These are phyloP conservation scores for Avena atlantica DNA, from an alignment of 176 grass and related monocot genomes.

Conservation along the genomic window DNA sequence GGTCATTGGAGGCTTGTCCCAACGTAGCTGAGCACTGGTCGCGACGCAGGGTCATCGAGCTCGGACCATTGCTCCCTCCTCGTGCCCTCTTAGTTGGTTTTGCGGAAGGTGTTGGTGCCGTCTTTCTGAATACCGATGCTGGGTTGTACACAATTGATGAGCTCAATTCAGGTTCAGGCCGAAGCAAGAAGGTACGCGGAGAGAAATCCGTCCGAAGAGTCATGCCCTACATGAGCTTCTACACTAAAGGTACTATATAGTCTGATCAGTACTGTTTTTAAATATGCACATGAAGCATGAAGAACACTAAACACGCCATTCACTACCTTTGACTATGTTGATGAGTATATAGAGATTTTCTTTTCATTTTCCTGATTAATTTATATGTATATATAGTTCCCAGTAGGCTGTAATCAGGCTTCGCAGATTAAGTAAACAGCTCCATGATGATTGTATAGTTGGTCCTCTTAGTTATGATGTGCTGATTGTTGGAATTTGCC, in stretches of 20 bases:
- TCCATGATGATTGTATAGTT: not conserved
- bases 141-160: conserved; percentile 17
- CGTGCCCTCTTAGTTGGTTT: not conserved
- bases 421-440: not conserved
- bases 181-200: not conserved
- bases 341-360: not conserved
- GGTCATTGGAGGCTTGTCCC: not conserved
- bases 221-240: conserved; percentile 14
- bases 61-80: not conserved
- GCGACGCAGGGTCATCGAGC: not conserved
- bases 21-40: not conserved
- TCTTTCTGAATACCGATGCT: not conserved
- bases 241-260: not conserved
- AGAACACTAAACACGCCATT: not conserved
- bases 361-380: not conserved
- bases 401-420: not conserved
- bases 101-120: conserved; percentile 21
- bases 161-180: not conserved
- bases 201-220: not conserved
- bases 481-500: too few relatives aligned
- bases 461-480: not conserved
- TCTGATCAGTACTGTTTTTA: not conserved
- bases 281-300: not conserved
- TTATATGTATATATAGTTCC: not conserved
- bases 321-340: not conserved